Conservation (phyloP, 2,329 filamentous ascomycete genomes). For the Colletotrichum destructivum region DNA sequence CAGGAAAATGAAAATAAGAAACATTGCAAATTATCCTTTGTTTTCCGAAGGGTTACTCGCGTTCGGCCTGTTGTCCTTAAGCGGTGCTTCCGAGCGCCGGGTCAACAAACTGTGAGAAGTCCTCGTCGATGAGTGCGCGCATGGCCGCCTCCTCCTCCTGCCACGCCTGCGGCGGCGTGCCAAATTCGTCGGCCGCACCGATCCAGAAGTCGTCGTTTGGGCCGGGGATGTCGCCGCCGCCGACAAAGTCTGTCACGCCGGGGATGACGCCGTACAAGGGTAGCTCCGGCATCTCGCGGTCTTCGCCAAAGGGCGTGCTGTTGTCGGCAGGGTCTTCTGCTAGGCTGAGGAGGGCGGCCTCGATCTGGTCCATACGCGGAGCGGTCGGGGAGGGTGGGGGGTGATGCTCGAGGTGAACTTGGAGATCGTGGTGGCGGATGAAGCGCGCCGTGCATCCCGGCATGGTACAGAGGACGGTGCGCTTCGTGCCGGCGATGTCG, state of each 20-base stretch:
- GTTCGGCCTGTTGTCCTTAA: background rate
- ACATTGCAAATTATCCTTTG: background rate
- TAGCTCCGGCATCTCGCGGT: conserved; percentile 41
- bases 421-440: conserved; percentile 65
- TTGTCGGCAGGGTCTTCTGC: conserved; percentile 40
- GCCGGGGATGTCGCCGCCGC: conserved; percentile 18
- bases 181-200: conserved; percentile 52
- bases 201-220: conserved; percentile 48
- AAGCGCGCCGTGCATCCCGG: conserved; percentile 63
- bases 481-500: conserved; percentile 60
- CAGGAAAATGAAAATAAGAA: background rate
- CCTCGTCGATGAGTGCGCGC: conserved; percentile 52
- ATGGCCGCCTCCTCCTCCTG: conserved; percentile 61
- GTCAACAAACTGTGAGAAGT: conserved; percentile 38
- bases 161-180: conserved; percentile 53
- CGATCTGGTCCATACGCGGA: conserved; percentile 35
- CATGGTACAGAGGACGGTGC: conserved; percentile 60
- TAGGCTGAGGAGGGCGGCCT: conserved; percentile 39
- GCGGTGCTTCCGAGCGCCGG: conserved; percentile 36
- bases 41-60: background rate
- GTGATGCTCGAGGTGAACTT: conserved; percentile 59
- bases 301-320: conserved; percentile 20
- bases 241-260: conserved; percentile 26
- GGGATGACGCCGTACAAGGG: conserved; percentile 38
- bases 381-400: conserved; percentile 41